A percentile compares a stretch with the other conserved stretches of the same genome.
Conservation (phyloP, 1,139 yeast species). For the Suhomyces atakaporum region DNA sequence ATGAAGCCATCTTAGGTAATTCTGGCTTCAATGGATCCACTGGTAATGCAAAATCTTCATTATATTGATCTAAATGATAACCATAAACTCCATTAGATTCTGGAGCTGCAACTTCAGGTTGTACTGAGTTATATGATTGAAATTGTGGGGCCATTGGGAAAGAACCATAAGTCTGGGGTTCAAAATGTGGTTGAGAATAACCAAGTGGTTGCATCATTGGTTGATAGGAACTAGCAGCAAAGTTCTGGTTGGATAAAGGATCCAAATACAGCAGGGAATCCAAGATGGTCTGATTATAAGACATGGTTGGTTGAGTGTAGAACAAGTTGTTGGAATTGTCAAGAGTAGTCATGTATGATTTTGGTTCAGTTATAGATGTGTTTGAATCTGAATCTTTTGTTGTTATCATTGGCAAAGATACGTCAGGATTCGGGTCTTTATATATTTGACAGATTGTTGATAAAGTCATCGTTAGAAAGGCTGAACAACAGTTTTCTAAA, state of each 20-base stretch:
- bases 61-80: slow-evolving; percentile 2
- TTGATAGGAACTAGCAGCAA: not conserved
- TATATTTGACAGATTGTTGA: slow-evolving; percentile 1
- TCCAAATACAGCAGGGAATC: slow-evolving; percentile 6
- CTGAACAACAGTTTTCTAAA: slow-evolving; percentile 5
- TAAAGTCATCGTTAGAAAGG: slow-evolving; percentile 4
- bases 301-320: slow-evolving; percentile 3
- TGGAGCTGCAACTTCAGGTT: not conserved
- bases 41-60: slow-evolving; percentile 1
- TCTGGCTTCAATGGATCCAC: slow-evolving; percentile 5
- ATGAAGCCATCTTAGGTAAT: slow-evolving; percentile 4
- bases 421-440: slow-evolving; percentile 1
- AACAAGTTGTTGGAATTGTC: slow-evolving; percentile 7
- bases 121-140: not conserved
- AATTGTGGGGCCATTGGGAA: not conserved
- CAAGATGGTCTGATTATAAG: slow-evolving; percentile 2
- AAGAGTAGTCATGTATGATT: slow-evolving; percentile 5
- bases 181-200: not conserved
- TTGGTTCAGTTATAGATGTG: not conserved
- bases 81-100: slow-evolving; percentile 2
- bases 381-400: slow-evolving; percentile 6
- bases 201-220: not conserved
- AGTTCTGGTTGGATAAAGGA: slow-evolving; percentile 4
- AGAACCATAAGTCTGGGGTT: not conserved
- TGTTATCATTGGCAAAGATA: slow-evolving; percentile 1